These are phyloP conservation scores for Fraxinus angustifolia DNA, from an alignment of 305 asterid species.

Conservation along the genomic window DNA sequence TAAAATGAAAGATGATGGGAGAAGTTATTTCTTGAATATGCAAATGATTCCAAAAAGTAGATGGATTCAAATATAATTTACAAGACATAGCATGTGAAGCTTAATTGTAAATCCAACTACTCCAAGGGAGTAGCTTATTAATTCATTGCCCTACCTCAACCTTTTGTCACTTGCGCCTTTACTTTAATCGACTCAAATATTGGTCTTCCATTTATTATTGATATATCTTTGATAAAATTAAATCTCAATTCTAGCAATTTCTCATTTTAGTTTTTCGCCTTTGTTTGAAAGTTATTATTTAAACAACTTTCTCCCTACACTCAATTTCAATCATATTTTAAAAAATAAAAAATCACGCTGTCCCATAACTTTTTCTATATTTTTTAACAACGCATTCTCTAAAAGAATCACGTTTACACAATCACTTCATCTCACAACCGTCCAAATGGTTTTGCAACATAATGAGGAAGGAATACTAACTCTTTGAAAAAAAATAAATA, in stretches of 20 bases:
- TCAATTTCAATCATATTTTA: too few relatives aligned
- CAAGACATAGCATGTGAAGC: conserved; percentile 30
- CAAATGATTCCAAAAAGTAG: conserved; percentile 14
- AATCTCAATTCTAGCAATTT: background rate
- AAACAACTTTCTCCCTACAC: too few relatives aligned
- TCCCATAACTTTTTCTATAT: too few relatives aligned
- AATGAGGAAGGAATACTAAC: background rate
- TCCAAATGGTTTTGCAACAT: background rate
- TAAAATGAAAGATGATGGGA: background rate
- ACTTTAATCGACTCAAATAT: background rate
- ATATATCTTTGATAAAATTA: too few relatives aligned
- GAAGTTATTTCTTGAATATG: background rate
- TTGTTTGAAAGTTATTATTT: background rate
- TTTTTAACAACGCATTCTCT: too few relatives aligned
- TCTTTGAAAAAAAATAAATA: too few relatives aligned
- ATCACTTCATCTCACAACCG: background rate
- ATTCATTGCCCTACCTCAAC: background rate
- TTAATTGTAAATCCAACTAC: conserved; percentile 29
- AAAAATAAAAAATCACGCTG: too few relatives aligned
- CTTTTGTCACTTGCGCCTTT: background rate
- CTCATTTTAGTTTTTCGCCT: background rate
- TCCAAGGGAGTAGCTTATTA: conserved; percentile 7
- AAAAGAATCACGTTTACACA: background rate
- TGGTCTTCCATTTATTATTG: background rate
- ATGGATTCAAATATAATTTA: background rate